phyloP scores from a whole-genome alignment of 2,329 filamentous ascomycete genomes.

The Domatiomyces catenatus region DNA sequence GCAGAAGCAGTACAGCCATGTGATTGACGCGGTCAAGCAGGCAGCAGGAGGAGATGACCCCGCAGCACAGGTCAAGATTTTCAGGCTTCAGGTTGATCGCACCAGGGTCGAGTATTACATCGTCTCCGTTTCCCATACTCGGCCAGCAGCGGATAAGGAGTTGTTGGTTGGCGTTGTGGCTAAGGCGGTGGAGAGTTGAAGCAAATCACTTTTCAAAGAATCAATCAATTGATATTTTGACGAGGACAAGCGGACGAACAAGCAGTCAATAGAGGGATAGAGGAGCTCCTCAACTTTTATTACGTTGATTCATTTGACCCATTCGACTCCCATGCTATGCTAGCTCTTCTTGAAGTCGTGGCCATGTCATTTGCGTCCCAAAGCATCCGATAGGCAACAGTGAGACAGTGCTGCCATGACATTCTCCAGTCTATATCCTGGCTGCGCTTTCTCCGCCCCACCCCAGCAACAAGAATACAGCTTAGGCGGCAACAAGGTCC shows the following conservation, averaged over 20 bases:
- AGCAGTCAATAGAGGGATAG: background rate
- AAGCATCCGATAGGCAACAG: background rate
- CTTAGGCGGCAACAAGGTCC: slow-evolving; percentile 51
- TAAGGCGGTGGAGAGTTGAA: slow-evolving; percentile 55
- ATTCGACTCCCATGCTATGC: background rate
- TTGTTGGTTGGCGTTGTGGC: slow-evolving; percentile 68
- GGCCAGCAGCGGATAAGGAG: slow-evolving; percentile 42
- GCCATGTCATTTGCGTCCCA: background rate
- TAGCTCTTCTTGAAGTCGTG: background rate
- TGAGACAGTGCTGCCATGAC: background rate
- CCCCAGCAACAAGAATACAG: slow-evolving; percentile 23
- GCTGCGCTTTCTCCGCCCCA: background rate
- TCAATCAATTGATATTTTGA: background rate
- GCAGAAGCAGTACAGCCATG: slow-evolving; percentile 50
- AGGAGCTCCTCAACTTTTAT: background rate
- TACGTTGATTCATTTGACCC: background rate
- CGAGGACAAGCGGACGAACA: background rate
- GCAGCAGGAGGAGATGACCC: slow-evolving; percentile 22
- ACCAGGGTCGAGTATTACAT: slow-evolving; percentile 56
- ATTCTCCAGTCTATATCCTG: background rate
- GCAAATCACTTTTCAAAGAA: no score
- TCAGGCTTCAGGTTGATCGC: slow-evolving; percentile 47
- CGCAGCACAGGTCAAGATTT: slow-evolving; percentile 63
- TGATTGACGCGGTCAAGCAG: slow-evolving; percentile 38
- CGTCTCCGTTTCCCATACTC: slow-evolving; percentile 31